Base-by-base conservation (phyloP, 192 early-diverging fungal species). In the Linnemannia exigua region DNA sequence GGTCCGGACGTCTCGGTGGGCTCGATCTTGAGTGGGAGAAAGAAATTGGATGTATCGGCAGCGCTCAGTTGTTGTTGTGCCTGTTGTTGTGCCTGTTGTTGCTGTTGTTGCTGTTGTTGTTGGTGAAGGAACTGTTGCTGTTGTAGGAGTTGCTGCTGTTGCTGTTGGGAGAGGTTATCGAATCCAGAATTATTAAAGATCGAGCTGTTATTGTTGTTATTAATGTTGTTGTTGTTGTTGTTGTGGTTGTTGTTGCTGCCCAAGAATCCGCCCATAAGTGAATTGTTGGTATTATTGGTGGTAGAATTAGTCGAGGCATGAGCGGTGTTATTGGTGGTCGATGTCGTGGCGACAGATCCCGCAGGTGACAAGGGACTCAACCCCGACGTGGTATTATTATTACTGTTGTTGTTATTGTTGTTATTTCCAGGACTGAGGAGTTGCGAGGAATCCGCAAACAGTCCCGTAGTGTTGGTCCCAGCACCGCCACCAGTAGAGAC, bases 21-120 rank as follows among this genome's bases (percentile, higher is more conserved):
- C 12, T 85, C 82, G n/a, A 79, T 70, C 58, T 85, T 85, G 68
- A 85, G 77, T 19, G 73, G 48, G 19, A 85, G 50, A 37, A 75
- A 85, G 33, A 85, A 22, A 16, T 67, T 77, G 9, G 76, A 67
- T 14, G 72, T 70, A 51, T 85, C 74, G 4, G 47, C 31, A 3
- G 44, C 8, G 7, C 46, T 72, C 68, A 38, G 35, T 70, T 69
- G 67, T 37, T 77, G 46, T 33, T 67, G 76, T 15, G 58, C 4
- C 22, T 54, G 52, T 17, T 25, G 19, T 47, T 68, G n/a, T n/a
- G n/a, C 48, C 22, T 46, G 50, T 37, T 70, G 68, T 19, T 70
- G 61, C 35, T 77, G 75, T 0, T 51, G 63, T 36, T 79, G 72
- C 25, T 61, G 77, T 37, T 71, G 82, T 33, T 79, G 81, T 25